Base-by-base conservation (phyloP, 1,139 yeast species). In the Protomyces inundatus region DNA sequence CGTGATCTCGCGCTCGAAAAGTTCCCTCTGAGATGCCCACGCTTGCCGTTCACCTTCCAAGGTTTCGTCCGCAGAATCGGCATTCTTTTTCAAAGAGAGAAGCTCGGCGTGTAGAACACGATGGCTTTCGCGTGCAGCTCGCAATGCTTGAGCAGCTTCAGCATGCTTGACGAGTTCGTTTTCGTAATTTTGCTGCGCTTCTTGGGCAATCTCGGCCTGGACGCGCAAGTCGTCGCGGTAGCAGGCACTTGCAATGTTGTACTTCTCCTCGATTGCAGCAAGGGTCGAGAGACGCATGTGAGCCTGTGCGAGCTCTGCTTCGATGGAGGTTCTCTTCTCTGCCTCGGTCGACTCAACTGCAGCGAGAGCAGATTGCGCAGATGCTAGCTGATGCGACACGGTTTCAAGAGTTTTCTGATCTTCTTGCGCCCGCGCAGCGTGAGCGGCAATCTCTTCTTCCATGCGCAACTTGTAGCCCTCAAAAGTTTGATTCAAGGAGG, bases 91-190 rank as follows among this genome's bases (percentile, higher is more conserved):
- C 40, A 83, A 69, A 6, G 71, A 71, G 6, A 75, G 74, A 6
- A 82, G 70, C 52, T 79, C 75, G 32, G 71, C 70, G 64, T 77
- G 79, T 55, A 82, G 75, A 5, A 71, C 68, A 16, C 76, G 77
- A 45, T 77, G 71, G 55, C 80, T 79, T 23, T 79, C 79, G 66
- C 84, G 81, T 64, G 84, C 72, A 3, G 72, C 66, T 30, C 80
- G 76, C 14, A 83, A 74, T 6, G 79, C 77, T 59, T 76, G 76
- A 1, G 84, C 76, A 7, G 85, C 79, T n/a, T 80, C 79, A 10
- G 85, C 84, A 68, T 83, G 84, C 70, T 84, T 83, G 56, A 78
- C 78, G 53, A 83, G 76, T 70, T 85, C 90, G 55, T 76, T 76
- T 65, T 85, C 85, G 69, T 84, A 85, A 68, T 82, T 84, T 61